These are phyloP conservation scores for Candida loeiensis DNA, from an alignment of 805 yeast genomes.

Conservation along the genomic window DNA sequence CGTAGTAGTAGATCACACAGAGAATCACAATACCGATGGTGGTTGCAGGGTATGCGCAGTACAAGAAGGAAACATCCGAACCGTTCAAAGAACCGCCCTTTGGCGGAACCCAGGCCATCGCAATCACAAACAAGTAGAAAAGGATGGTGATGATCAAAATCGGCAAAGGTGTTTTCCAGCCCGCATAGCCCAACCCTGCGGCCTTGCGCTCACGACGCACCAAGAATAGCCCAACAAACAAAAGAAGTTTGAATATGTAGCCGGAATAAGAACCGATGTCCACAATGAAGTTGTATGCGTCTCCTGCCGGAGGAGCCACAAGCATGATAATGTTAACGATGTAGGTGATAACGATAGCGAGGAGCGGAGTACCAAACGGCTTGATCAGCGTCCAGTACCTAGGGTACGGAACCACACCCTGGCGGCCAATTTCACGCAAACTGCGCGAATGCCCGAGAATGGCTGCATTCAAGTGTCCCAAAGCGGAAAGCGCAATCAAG, in stretches of 20 bases:
- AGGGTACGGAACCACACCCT: conserved; percentile 31
- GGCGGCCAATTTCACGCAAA: conserved; percentile 32
- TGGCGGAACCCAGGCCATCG: conserved; percentile 43
- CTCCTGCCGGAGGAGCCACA: conserved; percentile 34
- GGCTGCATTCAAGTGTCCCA: conserved; percentile 28
- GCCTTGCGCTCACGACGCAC: conserved; percentile 29
- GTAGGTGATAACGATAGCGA: conserved; percentile 23
- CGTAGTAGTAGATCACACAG: conserved; percentile 32
- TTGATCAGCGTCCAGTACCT: conserved; percentile 27
- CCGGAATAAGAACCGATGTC: conserved; percentile 29
- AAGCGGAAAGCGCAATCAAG: conserved; percentile 29
- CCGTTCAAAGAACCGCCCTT: conserved; percentile 37
- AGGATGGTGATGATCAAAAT: conserved; percentile 29
- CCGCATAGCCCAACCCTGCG: conserved; percentile 28
- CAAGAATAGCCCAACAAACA: conserved; percentile 25
- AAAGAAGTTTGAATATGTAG: conserved; percentile 26
- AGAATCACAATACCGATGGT: conserved; percentile 31
- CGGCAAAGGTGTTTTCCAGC: conserved; percentile 33
- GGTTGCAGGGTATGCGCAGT: conserved; percentile 39
- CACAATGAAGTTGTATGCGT: conserved; percentile 31
- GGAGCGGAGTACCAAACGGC: conserved; percentile 30
- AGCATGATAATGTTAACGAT: conserved; percentile 24
- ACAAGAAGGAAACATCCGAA: conserved; percentile 41
- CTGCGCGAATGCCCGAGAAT: conserved; percentile 29
- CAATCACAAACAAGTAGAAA: conserved; percentile 36